Conservation (phyloP, 2,329 filamentous ascomycete genomes). For the Magnaporthales sp. region DNA sequence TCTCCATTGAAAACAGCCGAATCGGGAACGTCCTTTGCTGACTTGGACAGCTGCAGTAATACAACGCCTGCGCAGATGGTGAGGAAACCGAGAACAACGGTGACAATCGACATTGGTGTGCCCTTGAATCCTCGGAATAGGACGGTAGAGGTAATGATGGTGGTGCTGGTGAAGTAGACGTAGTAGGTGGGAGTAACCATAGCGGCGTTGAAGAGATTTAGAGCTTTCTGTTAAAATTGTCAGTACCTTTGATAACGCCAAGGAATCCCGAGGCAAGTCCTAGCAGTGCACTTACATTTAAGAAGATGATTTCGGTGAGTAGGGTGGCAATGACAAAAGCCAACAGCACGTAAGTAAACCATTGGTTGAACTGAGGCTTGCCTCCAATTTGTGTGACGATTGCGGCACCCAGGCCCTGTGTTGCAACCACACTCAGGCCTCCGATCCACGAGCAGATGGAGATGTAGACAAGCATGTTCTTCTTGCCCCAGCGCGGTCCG, state of each 20-base stretch:
- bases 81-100: conserved; percentile 87
- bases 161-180: conserved; percentile 93
- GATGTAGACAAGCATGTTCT: conserved; percentile 95
- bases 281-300: conserved; percentile 65
- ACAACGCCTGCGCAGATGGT: conserved; percentile 91
- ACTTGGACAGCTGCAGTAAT: conserved; percentile 91
- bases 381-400: conserved; percentile 81
- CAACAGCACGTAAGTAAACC: conserved; percentile 89
- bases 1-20: conserved; percentile 86
- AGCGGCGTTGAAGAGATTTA: conserved; percentile 94
- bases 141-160: conserved; percentile 87
- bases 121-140: conserved; percentile 93
- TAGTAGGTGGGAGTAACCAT: conserved; percentile 98
- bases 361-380: conserved; percentile 85
- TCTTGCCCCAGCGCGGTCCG: conserved; percentile 84
- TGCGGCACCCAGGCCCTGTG: conserved; percentile 84
- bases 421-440: conserved; percentile 88
- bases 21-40: conserved; percentile 93
- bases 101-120: conserved; percentile 68
- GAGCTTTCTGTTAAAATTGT: conserved; percentile 71
- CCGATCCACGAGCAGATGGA: conserved; percentile 94
- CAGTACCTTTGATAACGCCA: no score
- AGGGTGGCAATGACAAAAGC: conserved; percentile 87
- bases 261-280: not conserved
- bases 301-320: conserved; percentile 85